phyloP scores from a whole-genome alignment of 1,284 basidiomycete genomes.

The Malassezia pachydermatis region DNA sequence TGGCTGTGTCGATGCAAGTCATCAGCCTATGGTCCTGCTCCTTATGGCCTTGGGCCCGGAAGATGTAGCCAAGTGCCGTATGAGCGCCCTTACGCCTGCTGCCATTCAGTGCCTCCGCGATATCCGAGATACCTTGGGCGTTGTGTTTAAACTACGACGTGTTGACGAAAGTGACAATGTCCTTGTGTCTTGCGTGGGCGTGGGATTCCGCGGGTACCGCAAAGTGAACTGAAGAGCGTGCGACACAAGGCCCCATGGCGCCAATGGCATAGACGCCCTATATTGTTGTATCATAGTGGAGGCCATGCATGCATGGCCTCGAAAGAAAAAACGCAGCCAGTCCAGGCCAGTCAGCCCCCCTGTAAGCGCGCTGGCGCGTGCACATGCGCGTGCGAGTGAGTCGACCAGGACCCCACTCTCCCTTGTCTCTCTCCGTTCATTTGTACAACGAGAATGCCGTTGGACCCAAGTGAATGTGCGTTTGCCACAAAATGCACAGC shows the following conservation, averaged over 20 bases:
- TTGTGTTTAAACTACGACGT: slow-evolving; percentile 52
- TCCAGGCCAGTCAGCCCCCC: too few species aligned
- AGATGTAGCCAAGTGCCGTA: slow-evolving; percentile 78
- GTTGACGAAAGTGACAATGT: slow-evolving; percentile 13
- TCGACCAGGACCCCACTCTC: neutral
- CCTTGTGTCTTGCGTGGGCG: slow-evolving; percentile 34
- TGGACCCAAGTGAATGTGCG: neutral
- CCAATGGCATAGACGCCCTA: neutral
- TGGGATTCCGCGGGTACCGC: slow-evolving; percentile 37
- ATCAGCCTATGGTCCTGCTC: slow-evolving; percentile 76
- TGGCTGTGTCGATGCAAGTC: slow-evolving; percentile 80
- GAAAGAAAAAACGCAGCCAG: too few species aligned
- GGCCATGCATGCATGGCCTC: too few species aligned
- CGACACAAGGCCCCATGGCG: neutral
- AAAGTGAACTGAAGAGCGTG: slow-evolving; percentile 15
- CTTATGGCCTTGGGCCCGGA: slow-evolving; percentile 92
- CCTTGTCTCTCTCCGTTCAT: neutral
- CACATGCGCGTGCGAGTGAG: neutral
- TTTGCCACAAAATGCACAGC: slow-evolving; percentile 80
- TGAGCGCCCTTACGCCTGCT: slow-evolving; percentile 63
- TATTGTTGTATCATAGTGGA: too few species aligned
- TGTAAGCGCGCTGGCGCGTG: neutral
- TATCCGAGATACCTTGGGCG: slow-evolving; percentile 67
- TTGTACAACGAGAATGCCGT: slow-evolving; percentile 2
- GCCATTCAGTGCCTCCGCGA: slow-evolving; percentile 86